Evolutionary conservation across 1,284 basidiomycete species (phyloP), one percentile per base, ranked within the genome.

Genomic region (Ceratobasidium sp.): DNA sequence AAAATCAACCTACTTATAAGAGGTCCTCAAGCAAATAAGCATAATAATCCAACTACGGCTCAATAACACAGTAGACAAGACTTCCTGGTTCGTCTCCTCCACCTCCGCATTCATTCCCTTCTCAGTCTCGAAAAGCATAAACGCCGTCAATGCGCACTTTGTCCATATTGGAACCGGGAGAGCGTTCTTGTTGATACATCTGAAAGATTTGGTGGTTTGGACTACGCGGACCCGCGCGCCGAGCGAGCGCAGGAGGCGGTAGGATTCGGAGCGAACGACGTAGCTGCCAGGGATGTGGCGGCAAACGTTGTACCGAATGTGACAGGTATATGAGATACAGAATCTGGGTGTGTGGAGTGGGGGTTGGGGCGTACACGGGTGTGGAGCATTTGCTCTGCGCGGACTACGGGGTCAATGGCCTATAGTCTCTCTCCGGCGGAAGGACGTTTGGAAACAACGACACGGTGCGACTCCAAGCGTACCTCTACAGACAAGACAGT

Each of bases 1-100:
- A 4, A 17, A 36, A 44, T 19, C 6, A 45, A 60, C 59, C 7
- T 45, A 73, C 57, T 91, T 91, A 81, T 91, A 92, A 47, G 91
- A 79, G 3, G 84, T 84, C 56, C 86, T 82, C 62, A 92, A 81
- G 79, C 90, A 91, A 0, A 86, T 80, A 14, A 89, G 89, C 0
- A 90, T 91, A 74, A 91, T 87, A 1, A 81, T 84, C 1, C 78
- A 81, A 2, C 79, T 78, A 78, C 90, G 91, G 77, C 83, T 86
- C 0, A 84, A 77, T 0, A 87, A 86, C 3, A 86, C 83, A 4
- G 82, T 77, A 5, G 81, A 83, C 8, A n/a, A n/a, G n/a, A n/a
- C n/a, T n/a, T n/a, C n/a, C n/a, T n/a, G n/a, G n/a, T 22, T 45
- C 59, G 11, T 22, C 9, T 57, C n/a, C 3, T 29, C 19, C 15